Evolutionary conservation across 495 filamentous ascomycete species (phyloP), one percentile per base, ranked within the genome.

Genomic region (Hyphodiscus hymeniophilus): DNA sequence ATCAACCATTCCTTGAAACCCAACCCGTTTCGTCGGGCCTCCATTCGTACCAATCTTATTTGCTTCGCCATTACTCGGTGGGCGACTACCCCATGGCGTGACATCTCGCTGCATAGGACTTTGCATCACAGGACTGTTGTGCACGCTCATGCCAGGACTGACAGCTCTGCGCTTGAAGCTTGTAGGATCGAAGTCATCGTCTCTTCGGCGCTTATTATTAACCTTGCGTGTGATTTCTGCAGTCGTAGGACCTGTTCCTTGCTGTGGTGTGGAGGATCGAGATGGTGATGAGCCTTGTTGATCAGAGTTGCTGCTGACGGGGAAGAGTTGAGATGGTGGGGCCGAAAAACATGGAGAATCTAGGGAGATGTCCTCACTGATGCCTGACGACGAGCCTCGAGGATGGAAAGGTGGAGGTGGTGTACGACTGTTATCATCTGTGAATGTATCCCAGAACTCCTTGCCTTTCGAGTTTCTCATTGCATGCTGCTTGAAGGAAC

Each of bases 101-200:
- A 64, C 70, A 38, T 87, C 84, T 36, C 80, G 69, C 60, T 87
- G 77, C 31, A 80, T 70, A 3, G 89, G 87, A 28, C 82, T 87
- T 62, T 94, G 85, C 67, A 91, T 75, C n/a, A 92, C 75, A 0
- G 90, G 90, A 45, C 84, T 89, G 62, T 89, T 91, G 58, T 94
- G 86, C 2, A 84, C 84, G 58, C 89, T 94, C 74, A 95, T 79
- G 13, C 92, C 87, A 4, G 92, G 92, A 33, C 86, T 92, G 2
- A 99, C 92, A 11, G 92, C 92, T 26, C 92, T 78, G 16, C 92
- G 77, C 66, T 99, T 99, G 69, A 99, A 86, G 47, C 84, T 82
- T 12, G 82, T 79, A 7, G 85, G 81, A 60, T 97, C 90, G 48
- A 95, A 85, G 53, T 95, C 88, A 59, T 97, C 92, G 48, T 96